Conservation (phyloP, 2,329 filamentous ascomycete genomes). For the Ophiostoma fasciatum region DNA sequence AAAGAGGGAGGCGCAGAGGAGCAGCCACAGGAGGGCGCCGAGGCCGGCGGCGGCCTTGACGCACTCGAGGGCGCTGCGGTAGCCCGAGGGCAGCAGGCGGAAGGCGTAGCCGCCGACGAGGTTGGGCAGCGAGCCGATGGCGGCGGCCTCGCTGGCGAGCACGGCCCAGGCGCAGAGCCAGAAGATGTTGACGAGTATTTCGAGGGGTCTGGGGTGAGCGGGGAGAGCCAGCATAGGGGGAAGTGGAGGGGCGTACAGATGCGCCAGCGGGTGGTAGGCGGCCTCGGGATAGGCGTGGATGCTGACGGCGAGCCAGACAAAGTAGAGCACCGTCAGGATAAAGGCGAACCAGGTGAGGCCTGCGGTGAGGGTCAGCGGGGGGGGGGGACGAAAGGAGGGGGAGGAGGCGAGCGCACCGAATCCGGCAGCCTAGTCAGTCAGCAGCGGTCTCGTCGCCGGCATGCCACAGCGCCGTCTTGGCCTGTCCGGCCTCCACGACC, state of each 20-base stretch:
- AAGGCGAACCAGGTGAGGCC: conserved; percentile 12
- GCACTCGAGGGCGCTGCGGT: conserved; percentile 7
- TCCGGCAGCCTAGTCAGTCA: neutral
- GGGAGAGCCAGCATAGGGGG: too few relatives aligned
- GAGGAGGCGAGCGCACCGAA: neutral
- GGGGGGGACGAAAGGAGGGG: neutral
- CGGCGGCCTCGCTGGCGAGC: conserved; percentile 11
- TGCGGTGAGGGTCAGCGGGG: neutral
- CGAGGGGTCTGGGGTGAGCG: conserved; percentile 5
- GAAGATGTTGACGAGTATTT: conserved; percentile 11
- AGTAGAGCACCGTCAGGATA: conserved; percentile 11
- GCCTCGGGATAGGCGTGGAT: conserved; percentile 4
- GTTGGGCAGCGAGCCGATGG: conserved; percentile 1
- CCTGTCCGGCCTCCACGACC: too few relatives aligned
- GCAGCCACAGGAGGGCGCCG: conserved; percentile 12
- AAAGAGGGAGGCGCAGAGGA: conserved; percentile 10
- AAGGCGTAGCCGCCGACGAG: neutral
- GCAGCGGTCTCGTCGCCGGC: neutral
- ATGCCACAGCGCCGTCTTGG: too few relatives aligned
- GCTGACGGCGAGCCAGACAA: conserved; percentile 10
- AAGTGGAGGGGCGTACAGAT: conserved; percentile 4
- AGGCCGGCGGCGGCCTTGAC: conserved; percentile 13
- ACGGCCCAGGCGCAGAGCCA: conserved; percentile 13
- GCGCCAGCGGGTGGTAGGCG: conserved; percentile 10
- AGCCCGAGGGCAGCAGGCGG: neutral